Evolutionary conservation across 2,329 filamentous ascomycete genomes (phyloP).

Genomic region (Trichocomaceae sp.): DNA sequence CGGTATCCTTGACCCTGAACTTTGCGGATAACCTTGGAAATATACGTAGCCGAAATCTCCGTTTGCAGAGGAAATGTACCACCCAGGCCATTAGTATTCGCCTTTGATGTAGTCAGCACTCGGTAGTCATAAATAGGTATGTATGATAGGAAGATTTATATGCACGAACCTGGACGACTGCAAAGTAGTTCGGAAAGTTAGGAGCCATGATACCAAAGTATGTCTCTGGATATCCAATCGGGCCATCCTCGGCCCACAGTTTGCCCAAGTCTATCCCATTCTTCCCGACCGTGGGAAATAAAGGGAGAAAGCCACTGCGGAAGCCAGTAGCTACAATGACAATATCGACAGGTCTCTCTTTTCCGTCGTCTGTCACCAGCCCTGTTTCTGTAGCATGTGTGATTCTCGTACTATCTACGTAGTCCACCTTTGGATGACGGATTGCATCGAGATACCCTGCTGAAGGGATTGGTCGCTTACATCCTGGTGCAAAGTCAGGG

Average conservation of each 20-base stretch:
- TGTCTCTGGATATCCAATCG: conserved; percentile 8
- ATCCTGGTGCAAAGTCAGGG: conserved; percentile 5
- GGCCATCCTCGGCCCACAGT: conserved; percentile 1
- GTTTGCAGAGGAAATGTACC: conserved; percentile 9
- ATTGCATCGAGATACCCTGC: conserved; percentile 8
- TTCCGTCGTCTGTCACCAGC: conserved; percentile 2
- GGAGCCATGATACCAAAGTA: conserved; percentile 11
- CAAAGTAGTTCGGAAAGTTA: conserved; percentile 10
- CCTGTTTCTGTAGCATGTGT: conserved; percentile 8
- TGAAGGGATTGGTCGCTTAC: conserved; percentile 7
- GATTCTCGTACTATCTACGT: conserved; percentile 2
- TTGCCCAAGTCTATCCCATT: conserved; percentile 5
- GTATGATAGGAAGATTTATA: neutral
- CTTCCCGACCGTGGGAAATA: conserved; percentile 6
- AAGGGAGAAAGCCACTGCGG: neutral
- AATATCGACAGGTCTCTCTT: conserved; percentile 3
- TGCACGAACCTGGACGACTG: conserved; percentile 2
- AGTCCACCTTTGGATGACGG: conserved; percentile 3
- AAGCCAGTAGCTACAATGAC: conserved; percentile 4
- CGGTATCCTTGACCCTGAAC: conserved; percentile 4
- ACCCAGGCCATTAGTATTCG: conserved; percentile 3
- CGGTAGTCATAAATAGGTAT: too few species aligned
- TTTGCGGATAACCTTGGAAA: conserved; percentile 8
- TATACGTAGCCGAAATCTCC: conserved; percentile 4
- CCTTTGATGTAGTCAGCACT: neutral